Base-by-base conservation (phyloP, 2,329 filamentous ascomycete genomes). In the Aureobasidium sp. region DNA sequence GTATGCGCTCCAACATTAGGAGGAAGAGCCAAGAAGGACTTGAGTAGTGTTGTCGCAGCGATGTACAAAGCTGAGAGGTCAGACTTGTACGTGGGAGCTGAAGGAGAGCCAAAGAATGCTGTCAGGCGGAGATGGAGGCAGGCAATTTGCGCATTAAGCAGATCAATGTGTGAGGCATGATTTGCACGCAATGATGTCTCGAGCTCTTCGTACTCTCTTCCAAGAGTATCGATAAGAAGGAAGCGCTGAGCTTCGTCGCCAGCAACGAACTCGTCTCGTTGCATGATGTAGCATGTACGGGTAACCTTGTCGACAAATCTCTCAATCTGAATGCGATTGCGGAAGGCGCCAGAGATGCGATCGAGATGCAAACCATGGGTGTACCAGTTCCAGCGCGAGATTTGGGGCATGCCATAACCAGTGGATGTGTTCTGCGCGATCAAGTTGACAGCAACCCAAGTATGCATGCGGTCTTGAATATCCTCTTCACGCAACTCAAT, bases 391-490 rank as follows among this genome's bases (percentile, higher is more conserved):
- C 72, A 74, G 29, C 73, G 57, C 13, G 69, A 67, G 5, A 74
- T 67, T 5, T 89, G 88, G 8, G 90, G 89, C 70, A 92, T 89
- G 6, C 89, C 89, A 68, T 91, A 90, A 25, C 89, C 89, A 4
- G 90, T 93, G n/a, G 88, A 89, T 47, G 92, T 84, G 61, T 83
- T 83, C 67, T 93, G 89, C 27, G 89, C 86, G 37, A 92, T 89
- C 65, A 93, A 88, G 70, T 94, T 94, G 77, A 89, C 91, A 4
- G 90, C 87, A 1, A 89, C 89, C 89, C 89, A 94, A 1, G 89
- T 93, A 55, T 85, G 85, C 47, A 92, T 84, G 41, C 90, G 82
- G 69, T 94, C 89, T 66, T 88, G 84, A 62, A 92, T 83, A 68
- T 92, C 89, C 70, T 92, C 89, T 68, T 87, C 87, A 67, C 89